Conservation (phyloP, 2,329 filamentous ascomycete genomes). For the Aphanoascus verrucosus region DNA sequence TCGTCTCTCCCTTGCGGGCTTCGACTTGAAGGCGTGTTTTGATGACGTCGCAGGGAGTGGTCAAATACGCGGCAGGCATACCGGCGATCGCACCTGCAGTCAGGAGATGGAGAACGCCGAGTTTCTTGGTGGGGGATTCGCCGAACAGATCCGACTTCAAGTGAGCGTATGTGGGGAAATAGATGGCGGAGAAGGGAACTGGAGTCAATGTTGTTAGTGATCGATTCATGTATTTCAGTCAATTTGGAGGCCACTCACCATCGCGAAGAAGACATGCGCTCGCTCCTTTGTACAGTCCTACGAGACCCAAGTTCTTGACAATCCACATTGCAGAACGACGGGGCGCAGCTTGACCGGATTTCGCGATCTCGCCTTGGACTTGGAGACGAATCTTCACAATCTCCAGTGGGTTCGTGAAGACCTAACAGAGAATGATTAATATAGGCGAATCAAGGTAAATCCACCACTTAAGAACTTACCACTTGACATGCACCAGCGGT, state of each 20-base stretch:
- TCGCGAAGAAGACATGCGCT: constrained; percentile 89
- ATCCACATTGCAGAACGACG: constrained; percentile 97
- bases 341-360: constrained; percentile 62
- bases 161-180: constrained; percentile 95
- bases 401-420: constrained; percentile 95
- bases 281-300: constrained; percentile 94
- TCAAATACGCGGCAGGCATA: constrained; percentile 88
- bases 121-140: constrained; percentile 74
- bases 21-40: constrained; percentile 97
- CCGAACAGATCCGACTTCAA: constrained; percentile 90
- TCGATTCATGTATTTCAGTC: background rate
- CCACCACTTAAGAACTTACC: constrained; percentile 46
- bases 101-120: constrained; percentile 81
- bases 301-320: constrained; percentile 81
- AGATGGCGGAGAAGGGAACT: constrained; percentile 95
- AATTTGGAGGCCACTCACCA: constrained; percentile 23
- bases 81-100: constrained; percentile 89
- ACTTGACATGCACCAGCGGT: constrained; percentile 90
- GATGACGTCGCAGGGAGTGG: constrained; percentile 96
- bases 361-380: constrained; percentile 90
- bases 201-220: constrained; percentile 12
- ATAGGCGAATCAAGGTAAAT: background rate
- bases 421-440: constrained; percentile 39
- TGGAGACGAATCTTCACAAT: constrained; percentile 99
- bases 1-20: constrained; percentile 83